Base-by-base conservation (phyloP, 495 filamentous ascomycete genomes). In the Aspergillus kassunensis region DNA sequence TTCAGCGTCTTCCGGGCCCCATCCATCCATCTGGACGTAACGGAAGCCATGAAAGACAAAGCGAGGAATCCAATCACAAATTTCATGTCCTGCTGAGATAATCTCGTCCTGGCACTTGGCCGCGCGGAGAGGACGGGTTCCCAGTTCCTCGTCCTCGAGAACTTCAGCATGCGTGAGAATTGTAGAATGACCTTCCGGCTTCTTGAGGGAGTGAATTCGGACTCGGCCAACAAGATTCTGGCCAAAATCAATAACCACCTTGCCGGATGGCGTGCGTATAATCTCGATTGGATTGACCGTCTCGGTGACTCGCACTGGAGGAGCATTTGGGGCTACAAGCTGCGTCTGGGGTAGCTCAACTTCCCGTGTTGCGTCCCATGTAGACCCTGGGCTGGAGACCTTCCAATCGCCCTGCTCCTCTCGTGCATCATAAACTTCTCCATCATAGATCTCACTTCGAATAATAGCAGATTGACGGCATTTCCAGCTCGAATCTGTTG, bases 151-250 rank as follows among this genome's bases (percentile, higher is more conserved):
- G 31, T 76, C 54, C 41, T 81, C 77, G 6, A 81, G 64, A 2
- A 83, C 78, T 65, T 82, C 79, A 1, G 73, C 67, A 57, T 81
- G 78, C 0, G 52, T 65, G 23, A 81, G 64, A 18, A 57, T 67
- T 5, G 63, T 46, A 9, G 15, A 48, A 4, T 49, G 35, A 9
- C 69, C 70, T 15, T 52, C 49, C 0, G 71, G 64, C 6, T 68
- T 70, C 2, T 54, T 39, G 4, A 73, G 62, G 0, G 55, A 63
- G n/a, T 50, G 59, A 18, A 77, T 56, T 5, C 58, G 58, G n/a
- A 81, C 55, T 40, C 68, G 68, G 4, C 78, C 80, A 4, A 80
- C 79, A 10, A 81, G 62, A 48, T 81, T 83, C 52, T 81, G 80
- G 11, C 78, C 78, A 53, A 80, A 81, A 52, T 83, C 80, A 6